Evolutionary conservation across 2,329 filamentous ascomycete genomes (phyloP), one percentile per base, ranked within the genome.

Genomic region (Metarhizium album): DNA sequence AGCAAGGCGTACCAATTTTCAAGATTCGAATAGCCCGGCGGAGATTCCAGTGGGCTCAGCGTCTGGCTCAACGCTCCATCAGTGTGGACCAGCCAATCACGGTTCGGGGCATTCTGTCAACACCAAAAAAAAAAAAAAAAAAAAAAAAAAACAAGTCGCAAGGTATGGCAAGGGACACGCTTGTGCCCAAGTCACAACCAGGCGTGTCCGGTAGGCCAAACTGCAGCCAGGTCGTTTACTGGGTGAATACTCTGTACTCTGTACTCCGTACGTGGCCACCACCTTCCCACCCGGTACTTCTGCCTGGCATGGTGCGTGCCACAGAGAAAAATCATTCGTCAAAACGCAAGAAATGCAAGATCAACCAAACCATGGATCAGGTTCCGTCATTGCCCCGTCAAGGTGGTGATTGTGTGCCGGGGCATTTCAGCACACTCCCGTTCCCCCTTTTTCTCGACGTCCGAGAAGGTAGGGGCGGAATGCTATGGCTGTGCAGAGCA

Each of bases 351-450:
- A 46, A 56, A 45, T 53, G 57, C 52, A 55, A 54, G 56, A 68
- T 66, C 65, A 67, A 71, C 68, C 64, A 67, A 64, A 58, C 46
- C 52, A 70, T 76, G 74, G 78, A 82, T 84, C 80, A 79, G 79
- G 77, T 74, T 65, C 65, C 68, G 74, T 79, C 78, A 82, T 78
- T 83, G 79, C 74, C 76, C 74, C 71, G 74, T 63, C 51, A 66
- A 74, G 76, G 78, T 84, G 80, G 80, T 83, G 73, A 77, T 67
- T 49, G 64, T 74, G 76, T 73, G 78, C 78, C 75, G 70, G 72
- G 71, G 79, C 80, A 84, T 82, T 55, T 82, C 79, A 79, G 70
- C 80, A 83, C 74, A 71, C 72, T 73, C 72, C 75, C 72, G 70
- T 37, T 29, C 31, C 45, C 38, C 23, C 27, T 37, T 18, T 14